Evolutionary conservation across 371 early-diverging fungal genomes (phyloP).

Genomic region (Fennellomyces sp.): DNA sequence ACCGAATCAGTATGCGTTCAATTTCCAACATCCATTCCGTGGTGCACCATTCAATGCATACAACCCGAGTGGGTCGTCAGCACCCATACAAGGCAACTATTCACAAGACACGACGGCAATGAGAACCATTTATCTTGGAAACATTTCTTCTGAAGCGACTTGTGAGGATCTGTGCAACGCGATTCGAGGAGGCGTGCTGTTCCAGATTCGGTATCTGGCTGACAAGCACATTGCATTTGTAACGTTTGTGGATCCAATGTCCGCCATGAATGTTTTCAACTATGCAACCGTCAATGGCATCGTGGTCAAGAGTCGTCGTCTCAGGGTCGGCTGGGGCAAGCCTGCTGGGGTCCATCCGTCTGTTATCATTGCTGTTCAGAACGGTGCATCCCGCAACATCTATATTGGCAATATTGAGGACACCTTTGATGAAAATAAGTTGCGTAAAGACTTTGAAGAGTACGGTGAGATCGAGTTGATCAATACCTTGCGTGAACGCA

Average conservation of each 20-base stretch:
- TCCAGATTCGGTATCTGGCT: constrained; percentile 70
- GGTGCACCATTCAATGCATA: neutral
- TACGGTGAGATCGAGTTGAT: constrained; percentile 83
- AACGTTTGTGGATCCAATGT: constrained; percentile 76
- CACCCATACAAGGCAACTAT: neutral
- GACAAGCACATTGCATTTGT: constrained; percentile 84
- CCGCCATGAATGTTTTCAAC: constrained; percentile 65
- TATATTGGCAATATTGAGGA: constrained; percentile 74
- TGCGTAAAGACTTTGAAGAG: constrained; percentile 65
- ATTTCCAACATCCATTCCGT: constrained; percentile 17
- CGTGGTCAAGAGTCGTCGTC: constrained; percentile 64
- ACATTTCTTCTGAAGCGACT: constrained; percentile 69
- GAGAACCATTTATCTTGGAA: constrained; percentile 76
- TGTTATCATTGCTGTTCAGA: constrained; percentile 59
- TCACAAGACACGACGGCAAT: neutral
- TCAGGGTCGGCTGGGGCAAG: constrained; percentile 84
- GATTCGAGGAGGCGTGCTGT: constrained; percentile 82
- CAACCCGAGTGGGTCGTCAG: too few species aligned
- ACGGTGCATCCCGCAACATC: constrained; percentile 82
- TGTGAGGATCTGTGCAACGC: constrained; percentile 84
- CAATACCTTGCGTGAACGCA: constrained; percentile 73
- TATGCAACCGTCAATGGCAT: constrained; percentile 61
- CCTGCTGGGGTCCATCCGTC: constrained; percentile 52
- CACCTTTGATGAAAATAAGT: constrained; percentile 53
- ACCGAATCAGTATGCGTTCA: constrained; percentile 11